phyloP scores from a whole-genome alignment of 768 basidiomycete genomes.

The Cystofilobasidium capitatum region DNA sequence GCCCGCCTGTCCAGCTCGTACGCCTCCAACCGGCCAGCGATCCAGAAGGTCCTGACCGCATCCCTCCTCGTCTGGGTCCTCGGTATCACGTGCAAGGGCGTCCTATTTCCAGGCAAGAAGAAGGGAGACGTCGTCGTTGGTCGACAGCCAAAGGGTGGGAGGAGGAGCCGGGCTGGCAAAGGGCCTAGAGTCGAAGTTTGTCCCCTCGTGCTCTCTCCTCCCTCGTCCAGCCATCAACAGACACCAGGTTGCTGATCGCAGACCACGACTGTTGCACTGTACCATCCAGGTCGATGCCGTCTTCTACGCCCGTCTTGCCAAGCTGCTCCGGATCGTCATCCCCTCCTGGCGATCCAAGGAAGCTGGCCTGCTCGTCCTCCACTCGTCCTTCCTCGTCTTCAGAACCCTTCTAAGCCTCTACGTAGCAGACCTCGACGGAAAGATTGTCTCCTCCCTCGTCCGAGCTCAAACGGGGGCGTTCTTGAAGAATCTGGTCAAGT shows the following conservation, averaged over 20 bases:
- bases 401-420: conserved; percentile 87
- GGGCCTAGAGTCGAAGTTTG: conserved; percentile 28
- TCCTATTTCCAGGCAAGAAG: conserved; percentile 44
- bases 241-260: not conserved
- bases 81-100: conserved; percentile 51
- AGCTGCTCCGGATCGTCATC: conserved; percentile 76
- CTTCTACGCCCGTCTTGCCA: conserved; percentile 71
- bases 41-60: conserved; percentile 62
- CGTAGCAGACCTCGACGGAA: conserved; percentile 45
- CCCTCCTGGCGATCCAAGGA: conserved; percentile 77
- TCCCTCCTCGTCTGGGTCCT: conserved; percentile 65
- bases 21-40: conserved; percentile 51
- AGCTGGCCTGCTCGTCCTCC: conserved; percentile 73
- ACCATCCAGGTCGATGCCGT: conserved; percentile 66
- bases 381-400: conserved; percentile 77
- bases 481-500: conserved; percentile 71
- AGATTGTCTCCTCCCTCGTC: conserved; percentile 90
- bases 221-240: not conserved
- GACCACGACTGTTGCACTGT: too few relatives aligned
- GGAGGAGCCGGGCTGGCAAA: conserved; percentile 13
- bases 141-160: not conserved
- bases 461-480: conserved; percentile 71
- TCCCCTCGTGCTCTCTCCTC: conserved; percentile 19
- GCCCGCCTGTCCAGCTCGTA: not conserved
- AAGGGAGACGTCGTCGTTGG: conserved; percentile 1